Evolutionary conservation across 2,329 filamentous ascomycete species (phyloP), one percentile per base, ranked within the genome.

Genomic region (Fusarium irregulare): DNA sequence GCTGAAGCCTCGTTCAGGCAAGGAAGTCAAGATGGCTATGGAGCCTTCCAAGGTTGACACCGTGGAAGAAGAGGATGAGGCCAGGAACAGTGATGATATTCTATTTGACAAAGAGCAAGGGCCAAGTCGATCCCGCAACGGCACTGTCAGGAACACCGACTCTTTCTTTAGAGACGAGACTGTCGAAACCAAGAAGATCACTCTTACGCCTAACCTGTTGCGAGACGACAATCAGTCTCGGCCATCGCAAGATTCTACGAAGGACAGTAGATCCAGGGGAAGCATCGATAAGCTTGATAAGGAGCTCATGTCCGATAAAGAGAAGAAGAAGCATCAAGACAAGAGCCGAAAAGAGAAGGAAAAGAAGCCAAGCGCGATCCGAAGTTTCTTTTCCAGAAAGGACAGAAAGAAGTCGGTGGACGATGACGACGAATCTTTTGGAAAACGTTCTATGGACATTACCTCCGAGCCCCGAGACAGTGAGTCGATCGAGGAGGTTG

Each of bases 91-190:
- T 72, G 92, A 93, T 58, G 92, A 95, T 47, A 86, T 88, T 6
- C 86, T 88, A 5, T 86, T 91, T 60, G 87, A 89, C 49, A 81
- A 88, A 85, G 66, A 74, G 80, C 60, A 87, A 44, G 82, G 82
- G 3, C 81, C 83, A 3, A 86, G 85, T 77, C 88, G 91, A 77
- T 94, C 93, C 37, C 89, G 91, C 69, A 97, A 97, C 73, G 94
- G 94, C 44, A 95, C 92, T 23, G 87, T 97, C 46, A 89, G 95
- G 69, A 97, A 97, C 77, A 95, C 93, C 7, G 95, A 98, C 80
- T 97, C 95, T 2, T 98, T 98, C 84, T 98, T 98, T 85, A 97
- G 94, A 80, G 96, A 98, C 76, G 95, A 99, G 76, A 93, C 89
- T 32, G 92, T 93, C 40, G 96, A 98, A 80, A 98, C 96, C 4